Evolutionary conservation across 2,329 filamentous ascomycete genomes (phyloP).

Genomic region (Tothia fuscella): DNA sequence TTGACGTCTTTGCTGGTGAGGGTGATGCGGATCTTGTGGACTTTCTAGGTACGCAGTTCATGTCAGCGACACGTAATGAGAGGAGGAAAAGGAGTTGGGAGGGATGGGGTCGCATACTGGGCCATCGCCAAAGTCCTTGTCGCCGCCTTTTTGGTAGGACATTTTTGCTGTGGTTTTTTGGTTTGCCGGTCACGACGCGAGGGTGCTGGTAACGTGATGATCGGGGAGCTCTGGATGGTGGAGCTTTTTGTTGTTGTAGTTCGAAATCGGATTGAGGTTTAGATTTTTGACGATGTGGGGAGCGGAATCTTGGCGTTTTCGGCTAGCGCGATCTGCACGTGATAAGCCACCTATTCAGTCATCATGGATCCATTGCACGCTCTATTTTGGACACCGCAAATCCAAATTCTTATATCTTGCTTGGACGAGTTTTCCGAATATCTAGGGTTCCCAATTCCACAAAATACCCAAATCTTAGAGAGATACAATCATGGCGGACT

Average conservation of each 20-base stretch:
- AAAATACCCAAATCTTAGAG: too few relatives aligned
- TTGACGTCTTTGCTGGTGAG: constrained; percentile 81
- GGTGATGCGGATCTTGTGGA: constrained; percentile 98
- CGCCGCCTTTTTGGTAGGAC: constrained; percentile 88
- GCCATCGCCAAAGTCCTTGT: constrained; percentile 81
- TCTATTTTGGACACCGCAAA: too few relatives aligned
- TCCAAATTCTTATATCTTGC: too few relatives aligned
- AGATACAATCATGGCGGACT: too few relatives aligned
- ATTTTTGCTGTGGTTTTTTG: constrained; percentile 43
- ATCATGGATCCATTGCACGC: too few relatives aligned
- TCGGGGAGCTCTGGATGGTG: constrained; percentile 22
- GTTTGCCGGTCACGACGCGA: constrained; percentile 35
- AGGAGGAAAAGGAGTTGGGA: neutral
- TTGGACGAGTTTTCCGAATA: too few relatives aligned
- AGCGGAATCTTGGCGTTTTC: neutral
- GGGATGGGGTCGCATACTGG: constrained; percentile 21
- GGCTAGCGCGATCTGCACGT: too few relatives aligned
- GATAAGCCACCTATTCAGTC: too few relatives aligned
- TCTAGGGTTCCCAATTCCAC: too few relatives aligned
- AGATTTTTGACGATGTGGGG: constrained; percentile 4
- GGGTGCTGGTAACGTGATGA: constrained; percentile 43
- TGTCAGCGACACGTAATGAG: too few relatives aligned
- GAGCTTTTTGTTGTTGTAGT: constrained; percentile 1
- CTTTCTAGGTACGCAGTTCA: too few relatives aligned
- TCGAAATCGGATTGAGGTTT: too few relatives aligned